Evolutionary conservation across 805 yeast species (phyloP), one percentile per base, ranked within the genome.

Genomic region (Kluyveromyces lactis): DNA sequence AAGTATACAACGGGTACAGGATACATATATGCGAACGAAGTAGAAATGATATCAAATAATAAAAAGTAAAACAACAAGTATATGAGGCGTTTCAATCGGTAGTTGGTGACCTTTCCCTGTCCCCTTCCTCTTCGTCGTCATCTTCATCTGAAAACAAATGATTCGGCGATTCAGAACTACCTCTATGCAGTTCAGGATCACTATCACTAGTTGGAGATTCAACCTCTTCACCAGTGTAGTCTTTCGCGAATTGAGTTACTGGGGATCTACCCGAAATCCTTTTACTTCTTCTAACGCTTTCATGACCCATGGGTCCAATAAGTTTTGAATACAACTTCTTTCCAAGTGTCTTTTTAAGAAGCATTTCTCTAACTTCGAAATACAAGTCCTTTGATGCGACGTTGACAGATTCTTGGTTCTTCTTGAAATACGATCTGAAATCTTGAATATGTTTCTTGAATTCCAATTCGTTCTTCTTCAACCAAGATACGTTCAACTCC

Each of bases 401-500:
- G 60, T 81, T 81, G 48, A 79, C 61, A 53, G 72, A 76, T 42
- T 68, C 72, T 52, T 78, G 84, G 52, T 86, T 81, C 56, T 77
- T 80, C 58, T 78, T 78, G 81, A 92, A 84, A 51, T 86, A 85
- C 18, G 83, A 75, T 50, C 96, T 72, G 66, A 92, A 90, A 46
- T 86, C 95, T 45, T 68, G 76, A 45, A 92, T 81, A 56, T 89
- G 95, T 51, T 87, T 86, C 61, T 85, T 87, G 64, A 92, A 74
- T 47, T 92, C 98, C 51, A 92, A 71, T 66, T 92, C 98, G 62
- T 92, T 92, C 64, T 92, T 92, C 66, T 92, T 92, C 52, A 92
- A 71, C 98, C 98, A 92, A 23, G 95, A 83, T 16, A 92, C 97
- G 56, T 92, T 92, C 53, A 92, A 74, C 55, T 92, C 98, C 60